Conservation (phyloP, 2,329 filamentous ascomycete species). For the Talaromyces sp. region DNA sequence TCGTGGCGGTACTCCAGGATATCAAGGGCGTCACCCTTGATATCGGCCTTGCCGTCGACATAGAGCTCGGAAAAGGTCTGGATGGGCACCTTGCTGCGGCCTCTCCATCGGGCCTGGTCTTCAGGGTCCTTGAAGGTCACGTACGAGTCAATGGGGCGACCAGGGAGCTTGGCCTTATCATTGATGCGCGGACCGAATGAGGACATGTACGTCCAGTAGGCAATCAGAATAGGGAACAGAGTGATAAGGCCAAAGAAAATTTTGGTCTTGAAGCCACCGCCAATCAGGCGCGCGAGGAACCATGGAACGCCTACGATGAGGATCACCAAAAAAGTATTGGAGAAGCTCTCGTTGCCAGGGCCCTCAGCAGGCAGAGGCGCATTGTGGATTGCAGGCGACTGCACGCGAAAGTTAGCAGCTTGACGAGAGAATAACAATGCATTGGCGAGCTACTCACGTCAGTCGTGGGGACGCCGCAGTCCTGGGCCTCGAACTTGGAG, state of each 20-base stretch:
- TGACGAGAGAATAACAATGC: not conserved
- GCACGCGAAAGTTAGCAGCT: conserved; percentile 4
- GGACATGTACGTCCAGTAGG: conserved; percentile 77
- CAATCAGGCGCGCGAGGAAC: conserved; percentile 75
- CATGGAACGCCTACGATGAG: conserved; percentile 66
- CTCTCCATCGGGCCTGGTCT: conserved; percentile 41
- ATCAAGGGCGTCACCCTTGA: conserved; percentile 89
- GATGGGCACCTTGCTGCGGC: conserved; percentile 45
- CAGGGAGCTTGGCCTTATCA: conserved; percentile 81
- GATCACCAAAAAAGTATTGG: conserved; percentile 68
- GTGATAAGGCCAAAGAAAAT: conserved; percentile 79
- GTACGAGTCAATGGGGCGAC: conserved; percentile 84
- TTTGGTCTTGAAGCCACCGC: conserved; percentile 80
- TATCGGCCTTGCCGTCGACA: conserved; percentile 88
- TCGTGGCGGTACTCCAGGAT: conserved; percentile 90
- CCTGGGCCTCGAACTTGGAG: conserved; percentile 45
- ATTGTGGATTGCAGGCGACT: conserved; percentile 91
- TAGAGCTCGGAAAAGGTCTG: conserved; percentile 98
- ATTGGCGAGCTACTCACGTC: conserved; percentile 42
- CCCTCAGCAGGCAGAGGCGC: conserved; percentile 86
- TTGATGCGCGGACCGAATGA: conserved; percentile 80
- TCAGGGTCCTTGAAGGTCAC: conserved; percentile 44
- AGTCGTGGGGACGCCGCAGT: conserved; percentile 59
- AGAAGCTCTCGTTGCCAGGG: conserved; percentile 78
- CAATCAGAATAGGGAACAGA: conserved; percentile 69